Percentiles rank a stretch among this genome's conserved stretches.
phyloP scores from a whole-genome alignment of 495 filamentous ascomycete species.

The Glutinoglossum americanum region DNA sequence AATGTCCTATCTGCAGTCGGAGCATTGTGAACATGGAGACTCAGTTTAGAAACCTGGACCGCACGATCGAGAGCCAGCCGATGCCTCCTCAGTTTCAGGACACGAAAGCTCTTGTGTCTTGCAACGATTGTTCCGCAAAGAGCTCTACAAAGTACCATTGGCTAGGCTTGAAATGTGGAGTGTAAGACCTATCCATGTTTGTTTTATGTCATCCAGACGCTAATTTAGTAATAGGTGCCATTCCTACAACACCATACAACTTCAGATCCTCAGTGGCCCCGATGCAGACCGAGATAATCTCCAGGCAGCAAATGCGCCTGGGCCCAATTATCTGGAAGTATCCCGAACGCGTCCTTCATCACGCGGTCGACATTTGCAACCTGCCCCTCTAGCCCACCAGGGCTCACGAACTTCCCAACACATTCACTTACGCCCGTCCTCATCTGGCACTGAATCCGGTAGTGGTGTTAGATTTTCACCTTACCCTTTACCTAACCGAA shows the following conservation, averaged over 20 bases:
- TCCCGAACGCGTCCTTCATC: not conserved
- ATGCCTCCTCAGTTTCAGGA: conserved; percentile 72
- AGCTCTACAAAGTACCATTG: conserved; percentile 78
- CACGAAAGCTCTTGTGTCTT: conserved; percentile 62
- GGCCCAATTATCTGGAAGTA: not conserved
- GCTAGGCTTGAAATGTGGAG: conserved; percentile 74
- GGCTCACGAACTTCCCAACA: not conserved
- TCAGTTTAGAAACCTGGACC: conserved; percentile 74
- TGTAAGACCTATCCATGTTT: conserved; percentile 21
- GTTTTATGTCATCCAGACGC: not conserved
- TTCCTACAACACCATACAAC: conserved; percentile 66
- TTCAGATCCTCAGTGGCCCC: conserved; percentile 33
- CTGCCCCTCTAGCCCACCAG: not conserved
- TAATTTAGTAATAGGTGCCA: conserved; percentile 28
- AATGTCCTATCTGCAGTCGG: conserved; percentile 84
- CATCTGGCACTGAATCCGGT: not conserved
- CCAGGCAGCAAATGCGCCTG: not conserved
- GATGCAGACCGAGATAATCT: conserved; percentile 14
- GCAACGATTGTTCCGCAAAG: conserved; percentile 85
- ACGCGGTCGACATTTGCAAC: not conserved
- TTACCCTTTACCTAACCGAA: not conserved
- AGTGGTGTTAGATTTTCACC: not conserved
- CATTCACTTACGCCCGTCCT: not conserved
- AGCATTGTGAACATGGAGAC: conserved; percentile 93
- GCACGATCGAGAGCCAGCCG: conserved; percentile 67